Conservation (phyloP, 78 protist species). For the slime mould (Dictyostelium discoideum) region DNA sequence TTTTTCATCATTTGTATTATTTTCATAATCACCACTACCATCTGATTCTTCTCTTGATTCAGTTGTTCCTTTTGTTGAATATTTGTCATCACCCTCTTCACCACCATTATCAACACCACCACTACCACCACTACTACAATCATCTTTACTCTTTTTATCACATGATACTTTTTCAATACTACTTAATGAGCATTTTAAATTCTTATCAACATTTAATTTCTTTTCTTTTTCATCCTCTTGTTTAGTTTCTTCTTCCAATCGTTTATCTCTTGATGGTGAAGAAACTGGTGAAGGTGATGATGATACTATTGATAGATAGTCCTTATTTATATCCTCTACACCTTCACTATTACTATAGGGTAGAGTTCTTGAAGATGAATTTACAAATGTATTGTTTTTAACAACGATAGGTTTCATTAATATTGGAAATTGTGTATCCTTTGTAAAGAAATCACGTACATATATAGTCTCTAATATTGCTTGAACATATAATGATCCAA, state of each 20-base stretch:
- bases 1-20: neutral
- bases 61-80: neutral
- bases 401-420: constrained; percentile 42
- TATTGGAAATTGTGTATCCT: constrained; percentile 42
- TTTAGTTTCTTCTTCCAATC: neutral
- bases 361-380: neutral
- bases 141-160: neutral
- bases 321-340: neutral
- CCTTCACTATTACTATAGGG: neutral
- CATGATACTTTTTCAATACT: neutral
- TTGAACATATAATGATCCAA: constrained; percentile 49
- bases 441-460: constrained; percentile 50
- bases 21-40: neutral
- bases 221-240: neutral
- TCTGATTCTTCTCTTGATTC: neutral
- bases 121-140: too few species aligned
- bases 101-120: neutral
- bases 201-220: constrained; percentile 8
- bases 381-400: neutral
- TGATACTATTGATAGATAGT: neutral
- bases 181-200: neutral
- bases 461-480: constrained; percentile 48
- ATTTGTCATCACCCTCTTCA: neutral
- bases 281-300: neutral
- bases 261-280: neutral